Evolutionary conservation across 768 basidiomycete species (phyloP), one percentile per base, ranked within the genome.

Genomic region (Thelephora ganbajun): DNA sequence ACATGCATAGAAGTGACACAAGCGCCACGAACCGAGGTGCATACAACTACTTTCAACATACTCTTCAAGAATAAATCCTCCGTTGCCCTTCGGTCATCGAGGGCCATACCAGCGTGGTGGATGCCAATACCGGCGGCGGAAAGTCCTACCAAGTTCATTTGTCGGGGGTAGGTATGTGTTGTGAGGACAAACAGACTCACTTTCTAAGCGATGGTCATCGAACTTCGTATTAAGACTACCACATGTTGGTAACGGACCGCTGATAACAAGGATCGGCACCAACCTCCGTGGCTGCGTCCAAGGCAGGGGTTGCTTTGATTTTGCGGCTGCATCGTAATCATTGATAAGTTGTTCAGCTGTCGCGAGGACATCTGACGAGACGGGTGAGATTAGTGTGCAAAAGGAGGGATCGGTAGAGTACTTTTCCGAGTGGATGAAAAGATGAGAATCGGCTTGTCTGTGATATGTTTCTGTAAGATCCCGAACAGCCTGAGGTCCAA

Each of bases 381-480:
- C 48, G 45, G 50, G 47, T 50, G 51, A 51, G 35, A 56, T 16
- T 48, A 19, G 16, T 22, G 39, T 23, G 23, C 19, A 41, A 34
- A 13, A 22, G 33, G 12, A 22, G 7, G 9, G 9, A 22, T 14
- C 12, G 14, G 14, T 9, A 1, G 14, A 30, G 11, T 54, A 83
- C 90, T 82, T 70, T 85, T 92, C 54, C 94, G 73, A 2, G 94
- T 97, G 14, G 88, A 70, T 52, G 82, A 84, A 59, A 99, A 99
- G 6, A 98, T 65, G 44, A 99, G 64, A 14, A 89, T 83, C 0
- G 94, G 91, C 60, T 92, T 93, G 23, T 83, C 78, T 12, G 69
- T 66, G 0, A 83, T 77, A 56, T 92, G 78, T 53, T 78, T 67
- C 52, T 81, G 76, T 50, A 98, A 68, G n/a, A 83, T 60, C 0